phyloP scores from a whole-genome alignment of 1,284 basidiomycete species.

The Flammula alnicola region DNA sequence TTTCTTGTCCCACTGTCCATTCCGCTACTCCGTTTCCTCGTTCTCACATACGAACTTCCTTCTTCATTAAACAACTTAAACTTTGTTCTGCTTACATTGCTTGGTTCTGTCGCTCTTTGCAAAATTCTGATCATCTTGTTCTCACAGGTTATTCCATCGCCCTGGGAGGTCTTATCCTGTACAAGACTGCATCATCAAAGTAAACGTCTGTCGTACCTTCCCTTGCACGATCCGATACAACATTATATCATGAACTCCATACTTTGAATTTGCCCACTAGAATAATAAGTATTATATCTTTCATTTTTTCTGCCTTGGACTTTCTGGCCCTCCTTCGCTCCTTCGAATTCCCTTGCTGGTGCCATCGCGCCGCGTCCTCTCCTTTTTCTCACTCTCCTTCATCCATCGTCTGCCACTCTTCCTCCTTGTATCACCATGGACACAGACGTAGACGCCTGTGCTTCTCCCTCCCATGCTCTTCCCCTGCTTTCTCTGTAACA shows the following conservation, averaged over 20 bases:
- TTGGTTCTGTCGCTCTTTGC: not conserved
- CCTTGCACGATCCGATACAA: not conserved
- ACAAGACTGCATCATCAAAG: slow-evolving; percentile 57
- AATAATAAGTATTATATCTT: no score
- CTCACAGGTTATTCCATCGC: slow-evolving; percentile 77
- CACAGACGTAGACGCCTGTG: no score
- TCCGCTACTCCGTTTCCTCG: not conserved
- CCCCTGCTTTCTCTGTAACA: not conserved
- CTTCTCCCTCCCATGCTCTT: not conserved
- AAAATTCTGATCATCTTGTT: slow-evolving; percentile 5
- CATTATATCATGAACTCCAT: not conserved
- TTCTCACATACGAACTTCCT: slow-evolving; percentile 1
- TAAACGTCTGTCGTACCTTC: slow-evolving; percentile 2
- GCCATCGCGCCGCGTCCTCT: no score
- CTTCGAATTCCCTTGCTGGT: no score
- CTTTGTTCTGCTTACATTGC: not conserved
- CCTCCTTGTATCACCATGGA: no score
- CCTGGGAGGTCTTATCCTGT: slow-evolving; percentile 79
- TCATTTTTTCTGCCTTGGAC: no score
- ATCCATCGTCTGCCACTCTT: no score
- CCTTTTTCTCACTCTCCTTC: no score
- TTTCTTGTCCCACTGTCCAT: not conserved
- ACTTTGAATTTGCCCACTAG: not conserved
- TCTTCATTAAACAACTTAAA: not conserved
- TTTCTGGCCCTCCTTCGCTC: no score